Conservation (phyloP, 139 green algal genomes). For the Micromonas commoda region DNA sequence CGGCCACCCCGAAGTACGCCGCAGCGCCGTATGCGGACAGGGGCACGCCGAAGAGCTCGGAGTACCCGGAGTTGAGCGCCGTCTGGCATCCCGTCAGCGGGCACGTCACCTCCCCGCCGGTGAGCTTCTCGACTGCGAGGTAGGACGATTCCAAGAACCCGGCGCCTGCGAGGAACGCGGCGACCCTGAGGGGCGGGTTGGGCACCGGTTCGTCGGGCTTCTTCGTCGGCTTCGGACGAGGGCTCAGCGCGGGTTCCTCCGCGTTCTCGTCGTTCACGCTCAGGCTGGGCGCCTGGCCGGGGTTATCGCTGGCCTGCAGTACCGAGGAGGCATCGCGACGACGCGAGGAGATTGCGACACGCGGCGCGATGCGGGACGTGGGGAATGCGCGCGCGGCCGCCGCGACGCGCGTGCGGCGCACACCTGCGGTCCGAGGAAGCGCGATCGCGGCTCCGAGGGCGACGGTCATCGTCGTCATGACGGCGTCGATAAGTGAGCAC, state of each 20-base stretch:
- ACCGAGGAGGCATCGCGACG: too few species aligned
- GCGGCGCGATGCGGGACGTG: too few species aligned
- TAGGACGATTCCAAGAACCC: constrained; percentile 72
- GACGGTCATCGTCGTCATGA: not conserved
- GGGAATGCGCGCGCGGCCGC: not conserved
- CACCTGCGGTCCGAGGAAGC: not conserved
- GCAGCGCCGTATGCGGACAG: constrained; percentile 57
- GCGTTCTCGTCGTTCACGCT: not conserved
- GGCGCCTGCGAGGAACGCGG: not conserved
- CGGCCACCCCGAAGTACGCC: constrained; percentile 55
- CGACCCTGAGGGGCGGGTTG: not conserved
- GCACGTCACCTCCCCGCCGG: constrained; percentile 26
- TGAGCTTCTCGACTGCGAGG: constrained; percentile 67
- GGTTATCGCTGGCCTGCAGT: not conserved
- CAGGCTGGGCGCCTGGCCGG: not conserved
- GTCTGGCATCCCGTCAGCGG: constrained; percentile 55
- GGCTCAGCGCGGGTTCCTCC: too few species aligned
- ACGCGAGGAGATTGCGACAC: too few species aligned
- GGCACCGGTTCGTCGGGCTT: not conserved
- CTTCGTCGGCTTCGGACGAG: not conserved
- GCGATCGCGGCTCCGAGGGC: not conserved
- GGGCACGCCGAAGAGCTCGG: constrained; percentile 61
- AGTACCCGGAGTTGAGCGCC: constrained; percentile 65
- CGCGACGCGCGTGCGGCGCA: too few species aligned
- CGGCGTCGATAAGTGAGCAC: not conserved